phyloP scores from a whole-genome alignment of 106 monocot genomes.

The Allium fistulosum region DNA sequence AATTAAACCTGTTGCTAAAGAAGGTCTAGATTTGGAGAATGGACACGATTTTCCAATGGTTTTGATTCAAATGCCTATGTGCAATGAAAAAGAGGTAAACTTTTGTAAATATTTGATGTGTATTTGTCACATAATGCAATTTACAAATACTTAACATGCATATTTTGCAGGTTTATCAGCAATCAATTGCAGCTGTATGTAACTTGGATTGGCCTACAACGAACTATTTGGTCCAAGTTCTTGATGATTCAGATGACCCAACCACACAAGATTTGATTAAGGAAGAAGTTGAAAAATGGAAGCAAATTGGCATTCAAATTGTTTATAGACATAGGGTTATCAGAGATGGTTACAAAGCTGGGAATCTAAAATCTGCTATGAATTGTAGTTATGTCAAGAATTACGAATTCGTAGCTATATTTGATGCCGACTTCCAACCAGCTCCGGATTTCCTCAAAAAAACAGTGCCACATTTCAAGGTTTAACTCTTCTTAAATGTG shows the following conservation, averaged over 20 bases:
- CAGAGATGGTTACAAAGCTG: conserved; percentile 77
- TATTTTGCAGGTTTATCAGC: conserved; percentile 67
- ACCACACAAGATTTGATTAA: conserved; percentile 48
- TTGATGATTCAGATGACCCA: conserved; percentile 72
- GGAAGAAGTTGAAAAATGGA: conserved; percentile 75
- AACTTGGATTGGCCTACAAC: conserved; percentile 73
- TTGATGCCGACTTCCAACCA: conserved; percentile 87
- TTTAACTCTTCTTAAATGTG: background rate
- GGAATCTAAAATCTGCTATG: conserved; percentile 87
- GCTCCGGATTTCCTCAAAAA: conserved; percentile 54
- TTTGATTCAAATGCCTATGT: conserved; percentile 81
- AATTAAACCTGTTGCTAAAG: conserved; percentile 37
- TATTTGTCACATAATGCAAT: no score
- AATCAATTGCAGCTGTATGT: conserved; percentile 74
- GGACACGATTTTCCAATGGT: conserved; percentile 55
- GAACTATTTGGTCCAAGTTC: conserved; percentile 56
- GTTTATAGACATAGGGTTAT: conserved; percentile 55
- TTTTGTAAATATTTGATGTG: no score
- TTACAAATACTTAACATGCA: no score
- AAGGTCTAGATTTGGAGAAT: conserved; percentile 9
- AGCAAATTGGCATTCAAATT: conserved; percentile 48
- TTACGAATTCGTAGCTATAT: conserved; percentile 78
- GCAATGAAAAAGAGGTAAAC: conserved; percentile 71
- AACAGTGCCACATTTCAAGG: conserved; percentile 79
- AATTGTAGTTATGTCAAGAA: conserved; percentile 71